phyloP scores from a whole-genome alignment of 257 asterid species.

The Plantago ovata region DNA sequence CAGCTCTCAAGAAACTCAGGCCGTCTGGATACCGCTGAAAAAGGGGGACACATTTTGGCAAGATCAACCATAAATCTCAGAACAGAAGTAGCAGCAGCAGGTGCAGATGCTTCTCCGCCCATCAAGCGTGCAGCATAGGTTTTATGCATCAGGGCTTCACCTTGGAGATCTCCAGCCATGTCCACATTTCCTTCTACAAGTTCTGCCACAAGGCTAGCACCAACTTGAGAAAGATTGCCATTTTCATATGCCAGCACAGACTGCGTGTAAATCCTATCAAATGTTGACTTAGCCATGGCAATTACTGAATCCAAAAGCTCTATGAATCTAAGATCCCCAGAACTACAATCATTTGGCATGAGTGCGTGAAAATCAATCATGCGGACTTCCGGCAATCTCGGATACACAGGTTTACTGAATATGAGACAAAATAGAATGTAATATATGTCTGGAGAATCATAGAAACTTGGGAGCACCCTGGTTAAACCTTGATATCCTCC shows the following conservation, averaged over 20 bases:
- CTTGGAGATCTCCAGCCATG: conserved; percentile 92
- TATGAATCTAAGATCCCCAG: conserved; percentile 70
- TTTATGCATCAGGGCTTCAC: conserved; percentile 99
- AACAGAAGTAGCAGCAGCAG: conserved; percentile 97
- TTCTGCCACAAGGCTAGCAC: conserved; percentile 91
- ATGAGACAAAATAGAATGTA: conserved; percentile 92
- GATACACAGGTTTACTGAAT: conserved; percentile 95
- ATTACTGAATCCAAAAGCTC: conserved; percentile 87
- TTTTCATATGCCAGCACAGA: conserved; percentile 83
- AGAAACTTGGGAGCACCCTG: conserved; percentile 92
- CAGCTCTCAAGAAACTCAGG: conserved; percentile 93
- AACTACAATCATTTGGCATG: conserved; percentile 82
- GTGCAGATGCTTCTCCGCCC: conserved; percentile 99
- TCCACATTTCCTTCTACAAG: conserved; percentile 79
- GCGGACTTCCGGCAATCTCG: conserved; percentile 98
- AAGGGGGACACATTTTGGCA: conserved; percentile 96
- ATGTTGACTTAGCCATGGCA: conserved; percentile 97
- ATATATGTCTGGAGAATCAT: conserved; percentile 97
- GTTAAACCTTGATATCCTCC: conserved; percentile 97
- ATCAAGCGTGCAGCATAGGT: conserved; percentile 98
- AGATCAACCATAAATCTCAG: conserved; percentile 98
- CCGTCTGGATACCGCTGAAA: conserved; percentile 85
- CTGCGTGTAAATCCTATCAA: conserved; percentile 82
- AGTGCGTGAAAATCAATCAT: conserved; percentile 98
- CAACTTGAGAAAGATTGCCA: conserved; percentile 83